phyloP scores from a whole-genome alignment of 257 asterid genomes.

The Oldenlandia corymbosa region DNA sequence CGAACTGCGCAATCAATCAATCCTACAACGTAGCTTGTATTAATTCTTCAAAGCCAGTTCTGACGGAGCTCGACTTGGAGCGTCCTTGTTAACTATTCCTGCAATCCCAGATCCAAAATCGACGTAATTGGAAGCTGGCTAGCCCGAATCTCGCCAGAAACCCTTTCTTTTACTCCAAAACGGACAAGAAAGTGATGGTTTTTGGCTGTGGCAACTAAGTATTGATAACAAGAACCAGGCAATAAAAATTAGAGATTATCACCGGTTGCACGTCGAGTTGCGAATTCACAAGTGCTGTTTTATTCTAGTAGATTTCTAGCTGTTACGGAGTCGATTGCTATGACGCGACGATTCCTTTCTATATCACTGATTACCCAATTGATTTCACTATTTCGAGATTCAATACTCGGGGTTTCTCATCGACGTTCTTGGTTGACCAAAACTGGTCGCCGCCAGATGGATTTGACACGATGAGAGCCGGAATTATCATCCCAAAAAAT shows the following conservation, averaged over 20 bases:
- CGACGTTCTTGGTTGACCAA: slow-evolving; percentile 19
- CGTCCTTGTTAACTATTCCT: not conserved
- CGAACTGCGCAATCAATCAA: not conserved
- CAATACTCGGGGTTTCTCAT: not conserved
- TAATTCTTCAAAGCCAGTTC: not conserved
- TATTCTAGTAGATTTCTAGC: too few species aligned
- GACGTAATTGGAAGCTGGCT: not conserved
- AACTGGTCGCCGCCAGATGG: slow-evolving; percentile 15
- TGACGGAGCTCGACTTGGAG: slow-evolving; percentile 11
- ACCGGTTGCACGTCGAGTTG: slow-evolving; percentile 20
- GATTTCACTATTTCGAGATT: slow-evolving; percentile 13
- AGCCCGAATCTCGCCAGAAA: slow-evolving; percentile 15
- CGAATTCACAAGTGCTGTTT: too few species aligned
- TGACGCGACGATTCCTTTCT: slow-evolving; percentile 14
- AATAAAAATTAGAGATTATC: not conserved
- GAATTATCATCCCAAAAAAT: not conserved
- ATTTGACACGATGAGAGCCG: not conserved
- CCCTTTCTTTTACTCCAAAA: slow-evolving; percentile 13
- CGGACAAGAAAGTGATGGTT: slow-evolving; percentile 14
- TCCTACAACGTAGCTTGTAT: slow-evolving; percentile 14
- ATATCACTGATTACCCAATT: slow-evolving; percentile 5
- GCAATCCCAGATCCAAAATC: not conserved
- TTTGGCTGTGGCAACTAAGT: slow-evolving; percentile 22
- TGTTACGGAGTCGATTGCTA: too few species aligned
- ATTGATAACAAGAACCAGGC: not conserved